Evolutionary conservation across 768 basidiomycete genomes (phyloP).

Genomic region (Solioccasus polychromus): DNA sequence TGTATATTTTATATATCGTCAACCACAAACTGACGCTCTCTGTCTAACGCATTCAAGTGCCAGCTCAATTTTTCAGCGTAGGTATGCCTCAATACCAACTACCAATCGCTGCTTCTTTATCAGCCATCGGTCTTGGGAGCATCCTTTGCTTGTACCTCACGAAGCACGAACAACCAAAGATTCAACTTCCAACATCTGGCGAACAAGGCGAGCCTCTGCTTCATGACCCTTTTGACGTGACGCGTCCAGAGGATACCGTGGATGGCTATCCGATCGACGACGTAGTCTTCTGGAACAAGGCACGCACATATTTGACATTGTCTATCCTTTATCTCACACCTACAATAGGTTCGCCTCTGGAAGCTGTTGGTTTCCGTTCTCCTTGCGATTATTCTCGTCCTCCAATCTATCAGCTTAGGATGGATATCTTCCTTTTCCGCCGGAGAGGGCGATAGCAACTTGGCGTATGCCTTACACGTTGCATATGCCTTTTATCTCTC

Average conservation of each 20-base stretch:
- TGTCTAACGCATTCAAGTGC: not conserved
- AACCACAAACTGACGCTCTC: not conserved
- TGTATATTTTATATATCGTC: slow-evolving; percentile 2
- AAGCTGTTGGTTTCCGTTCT: slow-evolving; percentile 52
- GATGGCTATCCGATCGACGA: slow-evolving; percentile 68
- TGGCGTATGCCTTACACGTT: slow-evolving; percentile 44
- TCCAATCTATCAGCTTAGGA: slow-evolving; percentile 55
- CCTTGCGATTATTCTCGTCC: slow-evolving; percentile 43
- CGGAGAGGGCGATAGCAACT: slow-evolving; percentile 30
- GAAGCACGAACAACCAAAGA: slow-evolving; percentile 45
- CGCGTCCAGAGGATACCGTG: slow-evolving; percentile 62
- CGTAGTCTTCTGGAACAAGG: slow-evolving; percentile 57
- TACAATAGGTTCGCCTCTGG: slow-evolving; percentile 59
- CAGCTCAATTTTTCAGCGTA: not conserved
- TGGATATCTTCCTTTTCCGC: slow-evolving; percentile 38
- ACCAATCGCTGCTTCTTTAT: slow-evolving; percentile 48
- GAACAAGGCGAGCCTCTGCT: slow-evolving; percentile 24
- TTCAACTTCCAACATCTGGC: slow-evolving; percentile 42
- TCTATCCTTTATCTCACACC: not conserved
- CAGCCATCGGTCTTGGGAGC: slow-evolving; percentile 43
- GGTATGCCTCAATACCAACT: slow-evolving; percentile 63
- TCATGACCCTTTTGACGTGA: slow-evolving; percentile 68
- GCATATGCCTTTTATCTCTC: slow-evolving; percentile 60
- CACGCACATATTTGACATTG: slow-evolving; percentile 26
- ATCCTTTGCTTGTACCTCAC: slow-evolving; percentile 40